Evolutionary conservation across 805 yeast genomes (phyloP), one percentile per base, ranked within the genome.

Genomic region (Yarrowia yakushimensis): DNA sequence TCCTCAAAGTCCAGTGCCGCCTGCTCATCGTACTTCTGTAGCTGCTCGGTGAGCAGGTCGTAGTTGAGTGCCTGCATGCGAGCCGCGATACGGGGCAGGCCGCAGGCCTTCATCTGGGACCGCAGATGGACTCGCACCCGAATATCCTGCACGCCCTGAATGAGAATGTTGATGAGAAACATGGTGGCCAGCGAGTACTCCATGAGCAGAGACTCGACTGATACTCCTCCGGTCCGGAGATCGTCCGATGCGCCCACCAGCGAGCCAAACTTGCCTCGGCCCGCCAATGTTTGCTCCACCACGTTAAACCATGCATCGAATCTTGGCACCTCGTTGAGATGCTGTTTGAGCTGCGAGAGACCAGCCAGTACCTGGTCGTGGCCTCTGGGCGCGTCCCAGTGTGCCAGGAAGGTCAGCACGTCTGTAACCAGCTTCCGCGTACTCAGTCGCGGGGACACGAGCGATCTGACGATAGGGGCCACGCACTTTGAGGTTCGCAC

Each of bases 241-340:
- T 93, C 97, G 10, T 87, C 94, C 64, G 90, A 86, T 0, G 97
- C 96, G 1, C 97, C 97, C 9, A 93, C 98, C 69, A 87, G 73
- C 0, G 97, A 89, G 11, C 97, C 97, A 81, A 88, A 80, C 68
- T 85, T 87, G 8, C 98, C 98, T 67, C 92, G 81, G 2, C 97
- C 97, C 63, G 85, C 90, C 45, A 90, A 69, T 0, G 92, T 86
- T 54, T 81, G 82, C 57, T 81, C 86, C 3, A 90, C 85, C 12
- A 84, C 76, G 54, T 77, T 74, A 46, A 90, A 70, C 97, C 97
- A 90, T 36, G 86, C 80, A 65, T 85, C 88, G 67, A 87, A 84
- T 41, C 87, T 73, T 66, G 71, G 65, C 23, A 68, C 41, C 54
- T 69, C 63, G 68, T 68, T 43, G 71, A 70, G 62, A 66, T 75